Base-by-base conservation (phyloP, 1,284 basidiomycete species). In the Boletus holoroseus region DNA sequence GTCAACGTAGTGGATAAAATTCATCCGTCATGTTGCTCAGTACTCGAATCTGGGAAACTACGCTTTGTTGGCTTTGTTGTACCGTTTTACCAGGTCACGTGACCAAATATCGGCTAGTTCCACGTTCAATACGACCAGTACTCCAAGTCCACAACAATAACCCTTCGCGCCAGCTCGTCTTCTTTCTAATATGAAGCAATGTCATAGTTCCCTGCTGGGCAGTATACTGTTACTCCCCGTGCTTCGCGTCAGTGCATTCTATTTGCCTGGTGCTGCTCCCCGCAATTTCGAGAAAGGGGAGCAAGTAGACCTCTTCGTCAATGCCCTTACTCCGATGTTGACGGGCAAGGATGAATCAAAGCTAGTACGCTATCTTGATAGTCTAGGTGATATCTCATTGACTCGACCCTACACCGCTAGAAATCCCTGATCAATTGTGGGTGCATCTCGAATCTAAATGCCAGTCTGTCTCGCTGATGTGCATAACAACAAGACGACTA, bases 311-410 rank as follows among this genome's bases (percentile, higher is more conserved):
- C 75, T 93, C 30, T 84, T 82, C 63, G 88, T 94, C 62, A 94
- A 94, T 68, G 85, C 90, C 1, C 74, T 94, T 53, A 92, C 91
- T 26, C 91, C 91, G 5, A 91, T 89, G 81, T 75, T 92, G 35
- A 73, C 79, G 16, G 77, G 78, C 35, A 75, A 67, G 42, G 80
- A 84, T 60, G 80, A 90, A 62, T 81, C 87, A 35, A 93, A 93
- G 64, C 76, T 94, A 63, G 88, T 91, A 62, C 55, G 80, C 66
- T 57, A 67, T 67, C 18, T 38, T 53, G 28, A 35, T 43, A 38
- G 13, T 46, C 37, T 22, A 24, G 13, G 22, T 36, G n/a, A 51
- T 32, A n/a, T 58, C 20, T 32, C 47, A 31, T 53, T 61, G 34
- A 58, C 35, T 24, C n/a, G 32, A 49, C 47, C n/a, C 24, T 44